phyloP scores from a whole-genome alignment of 768 basidiomycete species.

The Leccinum pellstonianum region DNA sequence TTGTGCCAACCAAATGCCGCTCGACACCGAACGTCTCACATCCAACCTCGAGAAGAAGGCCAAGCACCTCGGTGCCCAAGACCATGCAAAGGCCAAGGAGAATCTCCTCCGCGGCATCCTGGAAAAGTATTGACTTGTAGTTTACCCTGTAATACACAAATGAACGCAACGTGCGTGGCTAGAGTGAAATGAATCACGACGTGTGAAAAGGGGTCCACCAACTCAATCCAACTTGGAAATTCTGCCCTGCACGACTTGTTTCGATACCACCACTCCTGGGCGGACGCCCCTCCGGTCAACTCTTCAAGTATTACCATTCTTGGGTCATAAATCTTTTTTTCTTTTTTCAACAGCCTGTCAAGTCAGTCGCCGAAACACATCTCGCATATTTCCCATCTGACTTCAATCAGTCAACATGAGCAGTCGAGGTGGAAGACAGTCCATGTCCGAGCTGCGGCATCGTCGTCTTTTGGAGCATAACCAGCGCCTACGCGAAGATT shows the following conservation, averaged over 20 bases:
- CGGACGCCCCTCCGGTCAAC: slow-evolving; percentile 2
- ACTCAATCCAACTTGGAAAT: slow-evolving; percentile 2
- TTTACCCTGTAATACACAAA: slow-evolving; percentile 1
- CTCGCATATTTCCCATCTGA: slow-evolving; percentile 1
- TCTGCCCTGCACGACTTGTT: slow-evolving; percentile 6
- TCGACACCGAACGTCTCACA: slow-evolving; percentile 51
- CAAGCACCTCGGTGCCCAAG: slow-evolving; percentile 38
- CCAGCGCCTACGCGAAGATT: slow-evolving; percentile 71
- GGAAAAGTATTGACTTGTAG: slow-evolving; percentile 31
- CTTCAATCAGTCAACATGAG: slow-evolving; percentile 44
- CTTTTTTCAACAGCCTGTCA: not conserved
- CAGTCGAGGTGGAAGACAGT: slow-evolving; percentile 61
- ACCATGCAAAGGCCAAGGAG: slow-evolving; percentile 35
- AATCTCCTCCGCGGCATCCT: slow-evolving; percentile 35
- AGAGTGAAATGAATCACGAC: slow-evolving; percentile 8
- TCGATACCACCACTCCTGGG: slow-evolving; percentile 9
- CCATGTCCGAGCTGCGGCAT: slow-evolving; percentile 81
- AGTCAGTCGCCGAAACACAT: slow-evolving; percentile 10
- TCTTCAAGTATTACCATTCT: not conserved
- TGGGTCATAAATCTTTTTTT: not conserved
- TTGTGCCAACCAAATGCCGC: slow-evolving; percentile 45
- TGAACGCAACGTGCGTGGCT: not conserved
- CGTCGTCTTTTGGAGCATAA: slow-evolving; percentile 78
- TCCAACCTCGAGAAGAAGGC: slow-evolving; percentile 52
- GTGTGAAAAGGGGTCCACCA: slow-evolving; percentile 22